Percentiles rank a stretch among this genome's conserved stretches.
Evolutionary conservation across 148 eudicot species (phyloP).

Genomic region (Vaccinium corymbosum): DNA sequence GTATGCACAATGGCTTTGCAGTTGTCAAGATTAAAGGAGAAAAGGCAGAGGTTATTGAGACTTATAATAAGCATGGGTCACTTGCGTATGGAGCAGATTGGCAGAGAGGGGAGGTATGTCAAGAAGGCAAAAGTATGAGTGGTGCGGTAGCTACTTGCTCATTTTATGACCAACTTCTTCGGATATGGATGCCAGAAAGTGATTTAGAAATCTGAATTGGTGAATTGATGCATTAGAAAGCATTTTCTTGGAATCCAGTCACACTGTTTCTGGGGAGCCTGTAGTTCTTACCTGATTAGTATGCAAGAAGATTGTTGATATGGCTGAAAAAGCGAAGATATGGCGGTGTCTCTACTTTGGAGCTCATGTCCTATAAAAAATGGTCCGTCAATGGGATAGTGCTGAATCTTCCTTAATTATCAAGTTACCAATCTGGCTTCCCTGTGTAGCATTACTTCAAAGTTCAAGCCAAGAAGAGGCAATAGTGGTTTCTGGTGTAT

Average conservation of each 20-base stretch:
- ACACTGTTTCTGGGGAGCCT: constrained; percentile 8
- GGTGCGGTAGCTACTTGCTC: constrained; percentile 82
- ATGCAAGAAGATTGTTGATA: neutral
- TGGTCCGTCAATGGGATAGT: neutral
- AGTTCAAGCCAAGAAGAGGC: neutral
- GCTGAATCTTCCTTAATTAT: neutral
- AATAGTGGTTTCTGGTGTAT: neutral
- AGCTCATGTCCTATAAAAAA: neutral
- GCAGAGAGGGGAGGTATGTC: constrained; percentile 51
- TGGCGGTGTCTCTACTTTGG: neutral
- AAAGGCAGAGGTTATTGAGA: constrained; percentile 53
- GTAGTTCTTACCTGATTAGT: neutral
- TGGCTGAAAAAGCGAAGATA: neutral
- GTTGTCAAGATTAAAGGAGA: constrained; percentile 48
- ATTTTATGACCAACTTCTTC: constrained; percentile 78
- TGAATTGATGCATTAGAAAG: neutral
- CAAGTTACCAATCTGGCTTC: neutral
- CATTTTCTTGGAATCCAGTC: neutral
- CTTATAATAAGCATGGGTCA: constrained; percentile 62
- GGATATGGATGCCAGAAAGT: constrained; percentile 65
- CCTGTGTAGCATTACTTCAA: neutral
- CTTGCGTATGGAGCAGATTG: constrained; percentile 99
- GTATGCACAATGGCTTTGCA: constrained; percentile 96
- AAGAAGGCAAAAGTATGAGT: constrained; percentile 34
- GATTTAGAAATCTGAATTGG: constrained; percentile 22